Evolutionary conservation across 495 filamentous ascomycete genomes (phyloP), one percentile per base, ranked within the genome.

Genomic region (Pseudomonodictys pantanalensis): DNA sequence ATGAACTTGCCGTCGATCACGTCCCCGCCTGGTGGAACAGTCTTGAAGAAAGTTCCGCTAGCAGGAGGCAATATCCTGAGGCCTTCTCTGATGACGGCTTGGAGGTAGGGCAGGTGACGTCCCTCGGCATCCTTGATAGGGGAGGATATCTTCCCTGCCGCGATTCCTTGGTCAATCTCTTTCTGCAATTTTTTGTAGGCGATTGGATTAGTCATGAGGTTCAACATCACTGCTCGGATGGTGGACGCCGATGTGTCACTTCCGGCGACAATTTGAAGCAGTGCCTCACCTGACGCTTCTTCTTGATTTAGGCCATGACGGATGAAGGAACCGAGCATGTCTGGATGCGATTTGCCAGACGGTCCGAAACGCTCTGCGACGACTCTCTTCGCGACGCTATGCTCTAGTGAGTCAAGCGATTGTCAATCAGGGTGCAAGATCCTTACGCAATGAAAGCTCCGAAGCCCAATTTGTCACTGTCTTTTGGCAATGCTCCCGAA

Each of bases 251-350:
- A 45, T 1, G 60, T 64, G 48, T 64, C 60, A 7, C 32, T 44
- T 18, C 60, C 60, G n/a, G 60, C 60, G 20, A 64, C 20, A 20
- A 76, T 70, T 23, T 64, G 72, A 26, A 70, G 65, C 12, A 72
- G 46, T 1, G 64, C 67, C 49, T 73, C 72, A 2, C 48, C 63
- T 25, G 68, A 60, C 2, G 69, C 54, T 28, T 73, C 69, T 24
- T 73, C 69, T 20, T 63, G 68, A 11, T 39, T 32, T 11, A 76
- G 30, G n/a, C 72, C 72, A 45, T 74, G 71, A 23, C 70, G 68
- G 32, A 74, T 68, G 54, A 73, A 75, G 15, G 73, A 72, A 18
- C 63, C 69, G 7, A 74, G 58, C 71, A 74, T 75, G 38, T 73
- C 71, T 17, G 62, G 64, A 23, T 62, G 49, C 26, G 66, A 23